phyloP scores from a whole-genome alignment of 164 flowering plant genomes.

The Chimonanthus praecox region DNA sequence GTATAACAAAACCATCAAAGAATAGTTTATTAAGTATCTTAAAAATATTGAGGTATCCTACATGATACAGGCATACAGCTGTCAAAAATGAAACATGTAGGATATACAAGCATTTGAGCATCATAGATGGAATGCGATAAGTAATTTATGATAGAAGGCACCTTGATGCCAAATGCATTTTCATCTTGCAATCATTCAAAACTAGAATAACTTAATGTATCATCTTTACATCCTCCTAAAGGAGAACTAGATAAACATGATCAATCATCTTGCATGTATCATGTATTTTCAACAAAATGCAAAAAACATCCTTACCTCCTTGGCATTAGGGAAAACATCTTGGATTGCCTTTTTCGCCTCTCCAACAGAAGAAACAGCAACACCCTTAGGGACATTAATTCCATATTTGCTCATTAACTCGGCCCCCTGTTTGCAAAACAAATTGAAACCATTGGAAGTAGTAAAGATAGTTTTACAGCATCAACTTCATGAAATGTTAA shows the following conservation, averaged over 20 bases:
- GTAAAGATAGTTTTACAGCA: background rate
- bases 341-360: constrained; percentile 60
- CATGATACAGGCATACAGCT: too few species aligned
- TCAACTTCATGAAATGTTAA: background rate
- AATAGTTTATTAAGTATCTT: too few species aligned
- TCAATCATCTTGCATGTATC: background rate
- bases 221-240: background rate
- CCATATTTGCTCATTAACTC: constrained; percentile 91
- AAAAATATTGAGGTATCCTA: too few species aligned
- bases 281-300: background rate
- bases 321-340: constrained; percentile 55
- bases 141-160: too few species aligned
- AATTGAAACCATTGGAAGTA: background rate
- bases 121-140: too few species aligned
- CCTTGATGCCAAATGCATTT: background rate
- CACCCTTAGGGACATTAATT: constrained; percentile 88
- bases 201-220: background rate
- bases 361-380: constrained; percentile 58
- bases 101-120: too few species aligned
- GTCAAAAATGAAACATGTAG: too few species aligned
- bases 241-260: background rate
- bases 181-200: background rate
- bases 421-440: constrained; percentile 49
- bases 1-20: too few species aligned
- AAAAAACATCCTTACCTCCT: constrained; percentile 47